Conservation (phyloP, 2,329 filamentous ascomycete genomes). For the Aspergillus aculeatus region DNA sequence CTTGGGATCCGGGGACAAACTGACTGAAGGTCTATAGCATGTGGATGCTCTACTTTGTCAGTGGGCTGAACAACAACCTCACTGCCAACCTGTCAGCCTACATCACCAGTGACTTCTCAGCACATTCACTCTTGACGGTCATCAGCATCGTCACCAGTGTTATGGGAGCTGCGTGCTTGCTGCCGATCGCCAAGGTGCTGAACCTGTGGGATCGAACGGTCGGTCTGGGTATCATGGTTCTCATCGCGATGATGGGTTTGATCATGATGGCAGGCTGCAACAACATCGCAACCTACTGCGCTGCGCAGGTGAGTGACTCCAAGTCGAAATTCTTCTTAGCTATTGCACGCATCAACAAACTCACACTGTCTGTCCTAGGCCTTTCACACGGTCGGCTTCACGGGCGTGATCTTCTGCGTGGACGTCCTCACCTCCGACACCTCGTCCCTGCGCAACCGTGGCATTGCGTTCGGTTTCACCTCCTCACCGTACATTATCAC, state of each 20-base stretch:
- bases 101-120: constrained; percentile 52
- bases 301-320: constrained; percentile 46
- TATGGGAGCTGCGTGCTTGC: constrained; percentile 56
- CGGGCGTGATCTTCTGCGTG: constrained; percentile 55
- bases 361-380: constrained; percentile 35
- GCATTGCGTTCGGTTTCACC: constrained; percentile 58
- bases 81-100: constrained; percentile 48
- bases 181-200: constrained; percentile 62
- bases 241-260: constrained; percentile 50
- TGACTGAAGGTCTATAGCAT: constrained; percentile 31
- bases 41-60: constrained; percentile 44
- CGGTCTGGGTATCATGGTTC: constrained; percentile 52
- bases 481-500: constrained; percentile 62
- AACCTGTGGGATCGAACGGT: constrained; percentile 63
- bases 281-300: constrained; percentile 62
- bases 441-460: constrained; percentile 57
- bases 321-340: not conserved
- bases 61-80: constrained; percentile 40
- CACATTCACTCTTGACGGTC: constrained; percentile 55
- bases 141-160: constrained; percentile 55
- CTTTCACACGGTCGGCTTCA: constrained; percentile 58
- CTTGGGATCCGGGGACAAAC: no score
- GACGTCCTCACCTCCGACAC: constrained; percentile 62
- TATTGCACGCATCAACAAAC: not conserved
- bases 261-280: constrained; percentile 63